phyloP scores from a whole-genome alignment of 108 stramenopile genomes.

The Fragilariopsis cylindrus region DNA sequence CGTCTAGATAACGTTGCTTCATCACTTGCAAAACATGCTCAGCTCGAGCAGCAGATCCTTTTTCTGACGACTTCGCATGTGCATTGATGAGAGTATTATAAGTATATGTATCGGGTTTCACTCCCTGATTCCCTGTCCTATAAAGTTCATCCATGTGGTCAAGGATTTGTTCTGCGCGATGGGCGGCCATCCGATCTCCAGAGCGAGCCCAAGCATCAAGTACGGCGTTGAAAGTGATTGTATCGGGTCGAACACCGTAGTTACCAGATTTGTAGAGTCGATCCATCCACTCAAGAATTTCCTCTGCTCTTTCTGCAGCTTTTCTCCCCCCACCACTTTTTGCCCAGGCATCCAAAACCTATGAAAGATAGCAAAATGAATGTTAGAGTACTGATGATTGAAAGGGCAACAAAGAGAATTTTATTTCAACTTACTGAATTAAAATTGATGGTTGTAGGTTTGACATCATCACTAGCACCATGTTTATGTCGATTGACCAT shows the following conservation, averaged over 20 bases:
- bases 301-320: conserved; percentile 81
- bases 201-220: conserved; percentile 85
- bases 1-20: conserved; percentile 51
- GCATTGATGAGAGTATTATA: conserved; percentile 85
- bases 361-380: background rate
- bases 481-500: conserved; percentile 78
- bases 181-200: conserved; percentile 75
- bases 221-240: conserved; percentile 81
- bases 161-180: conserved; percentile 83
- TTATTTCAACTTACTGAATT: conserved; percentile 54
- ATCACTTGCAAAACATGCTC: conserved; percentile 68
- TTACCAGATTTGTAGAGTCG: conserved; percentile 71
- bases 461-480: conserved; percentile 69
- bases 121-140: conserved; percentile 72
- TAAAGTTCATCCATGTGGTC: conserved; percentile 90
- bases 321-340: conserved; percentile 79
- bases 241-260: conserved; percentile 55
- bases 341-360: conserved; percentile 73
- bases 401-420: background rate
- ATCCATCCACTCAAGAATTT: conserved; percentile 89
- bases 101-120: conserved; percentile 84
- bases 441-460: conserved; percentile 87
- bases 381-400: background rate
- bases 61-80: conserved; percentile 57
- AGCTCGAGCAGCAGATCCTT: conserved; percentile 59